Percentiles rank a stretch among this genome's conserved stretches.
These are phyloP conservation scores for Jatropha curcas DNA, from an alignment of 345 rosid genomes.

Conservation along the genomic window DNA sequence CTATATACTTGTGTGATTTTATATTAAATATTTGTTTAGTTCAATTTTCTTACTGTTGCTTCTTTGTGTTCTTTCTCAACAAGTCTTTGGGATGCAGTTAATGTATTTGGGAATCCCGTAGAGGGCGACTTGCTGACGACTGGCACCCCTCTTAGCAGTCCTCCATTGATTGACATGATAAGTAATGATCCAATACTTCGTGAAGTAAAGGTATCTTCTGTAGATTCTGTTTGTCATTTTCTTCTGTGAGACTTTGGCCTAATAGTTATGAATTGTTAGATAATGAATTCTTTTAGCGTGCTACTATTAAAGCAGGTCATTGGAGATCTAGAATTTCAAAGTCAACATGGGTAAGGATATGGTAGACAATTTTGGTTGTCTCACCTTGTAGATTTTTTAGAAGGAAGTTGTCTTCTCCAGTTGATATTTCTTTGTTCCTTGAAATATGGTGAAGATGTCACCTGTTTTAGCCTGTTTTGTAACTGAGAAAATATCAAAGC, in stretches of 20 bases:
- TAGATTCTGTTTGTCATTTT: slow-evolving; percentile 3
- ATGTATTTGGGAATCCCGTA: slow-evolving; percentile 69
- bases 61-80: slow-evolving; percentile 20
- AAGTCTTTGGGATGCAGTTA: slow-evolving; percentile 89
- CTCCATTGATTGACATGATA: slow-evolving; percentile 87
- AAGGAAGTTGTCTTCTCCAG: neutral
- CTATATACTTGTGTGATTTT: slow-evolving; percentile 11
- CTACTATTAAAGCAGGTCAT: neutral
- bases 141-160: slow-evolving; percentile 78
- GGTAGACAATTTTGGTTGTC: neutral
- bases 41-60: slow-evolving; percentile 4
- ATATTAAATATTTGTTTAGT: neutral
- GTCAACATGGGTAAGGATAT: neutral
- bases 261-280: neutral
- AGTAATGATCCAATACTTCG: slow-evolving; percentile 90
- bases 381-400: neutral
- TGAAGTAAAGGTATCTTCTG: slow-evolving; percentile 71
- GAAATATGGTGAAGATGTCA: neutral
- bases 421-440: neutral
- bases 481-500: neutral
- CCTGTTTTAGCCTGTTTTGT: neutral
- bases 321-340: neutral
- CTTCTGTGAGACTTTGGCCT: neutral
- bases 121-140: slow-evolving; percentile 73
- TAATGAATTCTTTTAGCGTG: neutral